These are phyloP conservation scores for Dryadomyces quercus-mongolicae DNA, from an alignment of 2,329 filamentous ascomycete genomes.

Conservation along the genomic window DNA sequence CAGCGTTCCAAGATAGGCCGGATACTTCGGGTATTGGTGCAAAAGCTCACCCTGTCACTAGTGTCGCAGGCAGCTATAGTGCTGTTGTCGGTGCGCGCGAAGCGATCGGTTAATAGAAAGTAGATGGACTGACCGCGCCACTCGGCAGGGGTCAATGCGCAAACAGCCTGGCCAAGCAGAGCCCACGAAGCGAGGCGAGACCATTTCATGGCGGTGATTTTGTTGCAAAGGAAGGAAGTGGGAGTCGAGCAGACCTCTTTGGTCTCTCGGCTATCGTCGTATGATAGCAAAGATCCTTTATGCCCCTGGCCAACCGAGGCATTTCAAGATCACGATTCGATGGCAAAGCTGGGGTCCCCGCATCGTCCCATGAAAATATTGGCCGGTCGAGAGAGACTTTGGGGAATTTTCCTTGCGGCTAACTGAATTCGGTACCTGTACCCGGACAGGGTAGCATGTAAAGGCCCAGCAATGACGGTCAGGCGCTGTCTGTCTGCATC, in stretches of 20 bases:
- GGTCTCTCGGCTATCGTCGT: too few relatives aligned
- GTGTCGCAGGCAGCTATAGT: slow-evolving; percentile 29
- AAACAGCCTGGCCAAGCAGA: background rate
- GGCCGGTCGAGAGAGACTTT: too few relatives aligned
- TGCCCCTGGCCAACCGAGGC: too few relatives aligned
- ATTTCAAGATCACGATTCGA: too few relatives aligned
- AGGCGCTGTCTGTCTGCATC: too few relatives aligned
- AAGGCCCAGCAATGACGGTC: too few relatives aligned
- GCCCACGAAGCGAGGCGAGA: background rate
- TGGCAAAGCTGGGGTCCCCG: too few relatives aligned
- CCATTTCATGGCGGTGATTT: background rate
- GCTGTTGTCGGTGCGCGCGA: slow-evolving; percentile 33
- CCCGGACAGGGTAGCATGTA: background rate
- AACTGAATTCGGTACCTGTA: background rate
- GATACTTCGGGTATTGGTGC: background rate
- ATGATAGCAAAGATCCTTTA: too few relatives aligned
- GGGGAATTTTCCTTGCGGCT: background rate
- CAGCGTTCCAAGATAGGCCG: background rate
- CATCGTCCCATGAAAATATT: too few relatives aligned
- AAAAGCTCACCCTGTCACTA: slow-evolving; percentile 12
- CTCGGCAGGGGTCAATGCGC: slow-evolving; percentile 10
- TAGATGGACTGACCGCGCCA: slow-evolving; percentile 47
- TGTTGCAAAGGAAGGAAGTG: background rate
- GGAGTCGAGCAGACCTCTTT: background rate
- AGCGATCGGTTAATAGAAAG: slow-evolving; percentile 45